phyloP scores from a whole-genome alignment of 306 rosid species.

The Corylus avellana region DNA sequence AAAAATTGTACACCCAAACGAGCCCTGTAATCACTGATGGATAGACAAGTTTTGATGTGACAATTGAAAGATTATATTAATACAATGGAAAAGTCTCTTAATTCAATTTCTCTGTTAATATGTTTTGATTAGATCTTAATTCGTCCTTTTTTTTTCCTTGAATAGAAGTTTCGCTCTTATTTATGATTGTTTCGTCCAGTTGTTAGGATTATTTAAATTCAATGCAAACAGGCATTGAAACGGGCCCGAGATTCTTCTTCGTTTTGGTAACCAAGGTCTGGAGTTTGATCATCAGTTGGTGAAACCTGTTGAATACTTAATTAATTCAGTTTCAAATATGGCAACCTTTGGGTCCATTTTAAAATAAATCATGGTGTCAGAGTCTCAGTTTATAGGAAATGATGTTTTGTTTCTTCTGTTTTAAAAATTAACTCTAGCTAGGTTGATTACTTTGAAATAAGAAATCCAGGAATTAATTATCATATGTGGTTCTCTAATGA shows the following conservation, averaged over 20 bases:
- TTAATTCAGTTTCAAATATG: slow-evolving; percentile 13
- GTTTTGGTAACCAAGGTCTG: not conserved
- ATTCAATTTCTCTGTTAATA: too few relatives aligned
- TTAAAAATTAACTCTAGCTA: not conserved
- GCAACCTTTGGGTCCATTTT: slow-evolving; percentile 4
- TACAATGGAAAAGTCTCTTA: too few relatives aligned
- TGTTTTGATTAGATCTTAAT: too few relatives aligned
- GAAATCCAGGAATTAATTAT: not conserved
- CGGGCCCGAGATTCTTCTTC: not conserved
- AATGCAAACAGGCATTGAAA: not conserved
- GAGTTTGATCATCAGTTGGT: not conserved
- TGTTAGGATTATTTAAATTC: not conserved
- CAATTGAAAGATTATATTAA: too few relatives aligned
- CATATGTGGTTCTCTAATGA: too few relatives aligned
- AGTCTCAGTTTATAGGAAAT: slow-evolving; percentile 10
- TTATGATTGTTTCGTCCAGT: too few relatives aligned
- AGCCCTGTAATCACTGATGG: too few relatives aligned
- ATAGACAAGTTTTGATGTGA: too few relatives aligned
- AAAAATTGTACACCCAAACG: too few relatives aligned
- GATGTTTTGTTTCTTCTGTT: slow-evolving; percentile 19
- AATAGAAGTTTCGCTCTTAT: too few relatives aligned
- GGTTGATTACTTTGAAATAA: not conserved
- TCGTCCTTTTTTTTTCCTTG: too few relatives aligned
- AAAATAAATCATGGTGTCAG: not conserved
- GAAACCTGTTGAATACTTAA: too few relatives aligned